phyloP scores from a whole-genome alignment of 148 eudicot genomes.

The Vaccinium corymbosum region DNA sequence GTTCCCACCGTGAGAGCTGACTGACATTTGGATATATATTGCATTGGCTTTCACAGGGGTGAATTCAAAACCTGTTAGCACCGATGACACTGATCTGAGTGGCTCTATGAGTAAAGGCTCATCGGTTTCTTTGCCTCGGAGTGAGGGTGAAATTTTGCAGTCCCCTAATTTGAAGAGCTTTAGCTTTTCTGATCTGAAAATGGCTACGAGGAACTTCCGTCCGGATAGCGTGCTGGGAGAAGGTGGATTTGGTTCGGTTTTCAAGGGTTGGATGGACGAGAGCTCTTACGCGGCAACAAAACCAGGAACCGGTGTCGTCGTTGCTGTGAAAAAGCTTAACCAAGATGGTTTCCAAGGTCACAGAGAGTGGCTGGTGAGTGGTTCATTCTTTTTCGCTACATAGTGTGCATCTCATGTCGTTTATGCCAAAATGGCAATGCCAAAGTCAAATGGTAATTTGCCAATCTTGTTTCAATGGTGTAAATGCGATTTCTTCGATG shows the following conservation, averaged over 20 bases:
- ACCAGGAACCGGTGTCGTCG: conserved; percentile 70
- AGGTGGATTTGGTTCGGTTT: conserved; percentile 70
- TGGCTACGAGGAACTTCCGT: conserved; percentile 77
- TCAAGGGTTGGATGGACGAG: conserved; percentile 65
- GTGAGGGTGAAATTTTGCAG: conserved; percentile 83
- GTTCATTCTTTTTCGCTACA: neutral
- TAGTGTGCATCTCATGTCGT: neutral
- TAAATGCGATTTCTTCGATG: neutral
- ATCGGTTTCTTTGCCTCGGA: conserved; percentile 54
- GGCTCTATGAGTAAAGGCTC: conserved; percentile 48
- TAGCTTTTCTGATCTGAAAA: conserved; percentile 63
- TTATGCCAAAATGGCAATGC: neutral
- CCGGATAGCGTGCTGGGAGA: conserved; percentile 89
- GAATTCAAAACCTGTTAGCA: conserved; percentile 42
- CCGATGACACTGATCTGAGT: conserved; percentile 43
- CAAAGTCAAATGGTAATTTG: neutral
- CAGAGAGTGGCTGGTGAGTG: conserved; percentile 88
- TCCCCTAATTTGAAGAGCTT: conserved; percentile 73
- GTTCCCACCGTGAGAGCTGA: neutral
- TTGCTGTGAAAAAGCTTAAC: conserved; percentile 78
- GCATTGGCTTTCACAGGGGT: conserved; percentile 39
- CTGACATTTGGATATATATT: neutral
- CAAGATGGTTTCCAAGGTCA: conserved; percentile 74
- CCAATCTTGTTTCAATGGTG: neutral
- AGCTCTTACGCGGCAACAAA: conserved; percentile 54